phyloP scores from a whole-genome alignment of 139 green algal genomes.

The Astrephomene gubernaculifera region DNA sequence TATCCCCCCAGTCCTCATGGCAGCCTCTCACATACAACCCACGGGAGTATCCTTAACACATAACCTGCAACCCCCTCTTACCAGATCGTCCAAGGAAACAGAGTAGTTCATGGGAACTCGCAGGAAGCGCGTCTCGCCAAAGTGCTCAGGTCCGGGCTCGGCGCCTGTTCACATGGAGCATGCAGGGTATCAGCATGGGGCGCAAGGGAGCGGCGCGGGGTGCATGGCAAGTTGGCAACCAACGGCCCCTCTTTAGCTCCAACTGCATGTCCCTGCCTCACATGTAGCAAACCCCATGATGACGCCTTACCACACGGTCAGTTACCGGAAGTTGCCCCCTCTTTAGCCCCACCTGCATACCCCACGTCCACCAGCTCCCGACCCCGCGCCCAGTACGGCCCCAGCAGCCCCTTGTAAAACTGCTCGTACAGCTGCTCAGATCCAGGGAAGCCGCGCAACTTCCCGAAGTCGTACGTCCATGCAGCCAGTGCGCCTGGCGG shows the following conservation, averaged over 20 bases:
- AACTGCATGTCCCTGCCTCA: too few relatives aligned
- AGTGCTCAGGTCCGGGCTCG: slow-evolving; percentile 22
- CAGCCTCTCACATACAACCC: too few relatives aligned
- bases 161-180: too few relatives aligned
- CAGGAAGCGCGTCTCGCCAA: not conserved
- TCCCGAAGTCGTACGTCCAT: slow-evolving; percentile 31
- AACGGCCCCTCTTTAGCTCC: too few relatives aligned
- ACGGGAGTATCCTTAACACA: too few relatives aligned
- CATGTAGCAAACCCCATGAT: too few relatives aligned
- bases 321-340: too few relatives aligned
- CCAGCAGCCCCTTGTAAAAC: slow-evolving; percentile 15
- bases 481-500: slow-evolving; percentile 13
- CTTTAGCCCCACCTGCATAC: slow-evolving; percentile 24
- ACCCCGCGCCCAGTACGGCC: slow-evolving; percentile 7
- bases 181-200: too few relatives aligned
- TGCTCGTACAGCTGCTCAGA: not conserved
- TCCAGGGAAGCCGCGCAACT: slow-evolving; percentile 7
- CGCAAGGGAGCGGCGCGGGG: too few relatives aligned
- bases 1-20: too few relatives aligned
- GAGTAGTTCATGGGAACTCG: not conserved
- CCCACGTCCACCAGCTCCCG: slow-evolving; percentile 10
- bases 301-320: too few relatives aligned
- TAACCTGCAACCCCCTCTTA: not conserved
- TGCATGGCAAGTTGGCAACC: too few relatives aligned
- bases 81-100: slow-evolving; percentile 19